These are phyloP conservation scores for Gastrolobium bilobum DNA, from an alignment of 306 rosid species.

Conservation along the genomic window DNA sequence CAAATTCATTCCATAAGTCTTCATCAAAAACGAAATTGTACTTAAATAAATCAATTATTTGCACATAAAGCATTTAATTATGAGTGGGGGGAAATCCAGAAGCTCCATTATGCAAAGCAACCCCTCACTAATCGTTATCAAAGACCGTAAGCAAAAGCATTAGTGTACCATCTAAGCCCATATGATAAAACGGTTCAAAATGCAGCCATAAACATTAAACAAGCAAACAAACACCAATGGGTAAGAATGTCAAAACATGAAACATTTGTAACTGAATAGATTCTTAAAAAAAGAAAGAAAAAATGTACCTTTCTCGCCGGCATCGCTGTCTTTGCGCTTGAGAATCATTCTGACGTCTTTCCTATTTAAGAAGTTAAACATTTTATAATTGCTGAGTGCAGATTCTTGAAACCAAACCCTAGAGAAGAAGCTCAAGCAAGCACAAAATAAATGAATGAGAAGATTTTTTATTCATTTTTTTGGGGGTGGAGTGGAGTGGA, in stretches of 20 bases:
- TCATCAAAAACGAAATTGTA: conserved; percentile 4
- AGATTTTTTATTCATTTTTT: background rate
- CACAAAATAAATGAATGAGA: conserved; percentile 14
- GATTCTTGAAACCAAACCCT: conserved; percentile 39
- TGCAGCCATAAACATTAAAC: conserved; percentile 30
- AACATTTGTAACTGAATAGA: background rate
- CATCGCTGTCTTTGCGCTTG: conserved; percentile 97
- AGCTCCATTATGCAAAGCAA: conserved; percentile 32
- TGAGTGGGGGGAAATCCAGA: conserved; percentile 5
- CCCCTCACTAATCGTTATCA: conserved; percentile 27
- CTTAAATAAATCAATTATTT: background rate
- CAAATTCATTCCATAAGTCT: conserved; percentile 12
- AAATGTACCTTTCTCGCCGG: conserved; percentile 79
- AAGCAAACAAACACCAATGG: conserved; percentile 26
- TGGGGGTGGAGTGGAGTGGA: background rate
- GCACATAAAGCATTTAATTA: background rate
- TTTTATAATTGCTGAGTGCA: conserved; percentile 39
- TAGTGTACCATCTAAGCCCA: conserved; percentile 10
- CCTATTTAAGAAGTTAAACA: conserved; percentile 72
- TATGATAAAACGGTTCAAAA: conserved; percentile 34
- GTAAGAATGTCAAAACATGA: conserved; percentile 40
- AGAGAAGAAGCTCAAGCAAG: conserved; percentile 8
- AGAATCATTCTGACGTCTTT: conserved; percentile 90
- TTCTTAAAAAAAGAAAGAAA: background rate
- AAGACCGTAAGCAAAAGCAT: background rate